Conservation (phyloP, 202 grass and related monocot genomes). For the Panicum hallii region DNA sequence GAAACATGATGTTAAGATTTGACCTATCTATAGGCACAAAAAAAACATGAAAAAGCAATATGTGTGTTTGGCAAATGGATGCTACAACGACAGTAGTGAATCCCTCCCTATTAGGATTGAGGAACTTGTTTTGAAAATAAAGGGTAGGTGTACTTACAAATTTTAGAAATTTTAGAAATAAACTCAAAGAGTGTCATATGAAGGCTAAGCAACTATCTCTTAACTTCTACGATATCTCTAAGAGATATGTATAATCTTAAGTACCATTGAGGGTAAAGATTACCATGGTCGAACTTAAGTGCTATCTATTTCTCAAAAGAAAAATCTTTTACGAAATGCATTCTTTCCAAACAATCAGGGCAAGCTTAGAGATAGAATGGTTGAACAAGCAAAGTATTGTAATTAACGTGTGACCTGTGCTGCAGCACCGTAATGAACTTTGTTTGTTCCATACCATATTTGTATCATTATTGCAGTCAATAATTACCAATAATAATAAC, state of each 20-base stretch:
- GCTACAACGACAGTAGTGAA: neutral
- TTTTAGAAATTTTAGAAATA: neutral
- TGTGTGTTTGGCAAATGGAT: neutral
- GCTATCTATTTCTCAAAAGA: neutral
- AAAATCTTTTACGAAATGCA: neutral
- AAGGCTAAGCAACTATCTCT: neutral
- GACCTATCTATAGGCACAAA: neutral
- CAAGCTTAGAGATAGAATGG: constrained; percentile 5
- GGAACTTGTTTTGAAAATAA: neutral
- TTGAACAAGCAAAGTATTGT: neutral
- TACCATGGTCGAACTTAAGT: neutral
- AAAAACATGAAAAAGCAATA: neutral
- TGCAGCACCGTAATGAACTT: constrained; percentile 8
- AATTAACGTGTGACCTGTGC: no score
- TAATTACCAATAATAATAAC: neutral
- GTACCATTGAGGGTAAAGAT: neutral
- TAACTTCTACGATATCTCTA: neutral
- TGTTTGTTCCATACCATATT: neutral
- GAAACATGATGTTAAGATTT: neutral
- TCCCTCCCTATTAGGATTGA: neutral
- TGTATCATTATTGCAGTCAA: neutral
- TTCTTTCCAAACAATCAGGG: constrained; percentile 16
- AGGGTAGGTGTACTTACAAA: neutral
- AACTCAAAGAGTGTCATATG: neutral
- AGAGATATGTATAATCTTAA: constrained; percentile 1